Base-by-base conservation (phyloP, 345 rosid species). In the Hypericum perforatum region DNA sequence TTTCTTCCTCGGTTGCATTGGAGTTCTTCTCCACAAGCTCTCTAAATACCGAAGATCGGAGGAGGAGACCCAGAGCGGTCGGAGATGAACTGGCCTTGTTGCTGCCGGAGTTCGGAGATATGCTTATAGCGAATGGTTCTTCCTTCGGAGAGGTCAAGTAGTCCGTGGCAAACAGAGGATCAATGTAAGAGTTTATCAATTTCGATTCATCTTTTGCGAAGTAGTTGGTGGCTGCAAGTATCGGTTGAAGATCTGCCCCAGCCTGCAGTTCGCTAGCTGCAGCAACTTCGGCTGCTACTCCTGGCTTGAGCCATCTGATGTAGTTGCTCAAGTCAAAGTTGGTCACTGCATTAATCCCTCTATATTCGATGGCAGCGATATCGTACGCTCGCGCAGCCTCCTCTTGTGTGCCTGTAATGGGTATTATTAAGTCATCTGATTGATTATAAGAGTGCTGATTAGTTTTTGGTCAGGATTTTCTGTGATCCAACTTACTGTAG, bases 321-420 rank as follows among this genome's bases (percentile, higher is more conserved):
- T 75, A 78, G 39, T 54, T 69, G 42, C 83, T 72, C 60, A 78
- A 47, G 70, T 72, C 83, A 12, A 78, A 78, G 69, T 78, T 77
- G 59, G 77, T 78, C 3, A 78, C 68, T 41, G 82, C 82, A 61
- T 69, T 78, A 61, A 78, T 69, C 41, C 82, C 82, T 61, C 77
- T 69, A 49, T 74, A 69, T 10, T 78, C 82, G 12, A 74, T 69
- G 46, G 79, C 82, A 8, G 79, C 82, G 7, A 78, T 72, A 44
- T 78, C 79, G 52, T 78, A 74, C 5, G 79, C 77, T 15, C 53
- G 74, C 40, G 79, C 79, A 16, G 82, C 82, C 22, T 39, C 61
- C 45, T 66, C 70, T 43, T 65, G 70, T 16, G 61, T 54, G 56
- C 70, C 61, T 60, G 43, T 7, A 6, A 47, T 49, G 60, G 14